Evolutionary conservation across 805 yeast species (phyloP).

Genomic region (Candida nanaspora): DNA sequence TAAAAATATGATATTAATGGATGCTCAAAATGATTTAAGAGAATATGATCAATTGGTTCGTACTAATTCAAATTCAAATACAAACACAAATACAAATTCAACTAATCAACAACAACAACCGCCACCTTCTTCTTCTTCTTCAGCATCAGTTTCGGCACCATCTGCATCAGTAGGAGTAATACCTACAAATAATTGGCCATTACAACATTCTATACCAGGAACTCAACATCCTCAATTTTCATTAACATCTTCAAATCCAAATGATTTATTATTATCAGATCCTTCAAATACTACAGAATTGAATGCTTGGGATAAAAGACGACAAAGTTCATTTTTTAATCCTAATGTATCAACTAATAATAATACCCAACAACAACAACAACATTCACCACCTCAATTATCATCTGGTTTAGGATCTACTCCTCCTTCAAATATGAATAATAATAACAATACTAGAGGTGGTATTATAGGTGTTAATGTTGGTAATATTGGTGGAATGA

Average conservation of each 20-base stretch:
- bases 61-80: conserved; percentile 18
- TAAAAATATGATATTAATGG: background rate
- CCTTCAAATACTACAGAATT: no score
- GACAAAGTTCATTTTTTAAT: background rate
- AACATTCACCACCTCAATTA: background rate
- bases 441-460: conserved; percentile 9
- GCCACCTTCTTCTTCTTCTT: no score
- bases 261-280: no score
- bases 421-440: background rate
- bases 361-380: conserved; percentile 1
- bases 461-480: conserved; percentile 30
- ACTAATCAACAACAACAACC: conserved; percentile 24
- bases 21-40: conserved; percentile 27
- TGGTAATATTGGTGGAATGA: no score
- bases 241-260: no score
- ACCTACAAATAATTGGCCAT: no score
- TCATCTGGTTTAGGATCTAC: background rate
- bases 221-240: no score
- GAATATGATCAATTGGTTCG: conserved; percentile 43
- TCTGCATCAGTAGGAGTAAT: no score
- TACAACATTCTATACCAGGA: no score
- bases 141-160: no score
- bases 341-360: background rate
- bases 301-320: background rate
- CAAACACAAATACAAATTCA: conserved; percentile 5